Evolutionary conservation across 2,329 filamentous ascomycete genomes (phyloP).

Genomic region (Stagonosporopsis vannaccii): DNA sequence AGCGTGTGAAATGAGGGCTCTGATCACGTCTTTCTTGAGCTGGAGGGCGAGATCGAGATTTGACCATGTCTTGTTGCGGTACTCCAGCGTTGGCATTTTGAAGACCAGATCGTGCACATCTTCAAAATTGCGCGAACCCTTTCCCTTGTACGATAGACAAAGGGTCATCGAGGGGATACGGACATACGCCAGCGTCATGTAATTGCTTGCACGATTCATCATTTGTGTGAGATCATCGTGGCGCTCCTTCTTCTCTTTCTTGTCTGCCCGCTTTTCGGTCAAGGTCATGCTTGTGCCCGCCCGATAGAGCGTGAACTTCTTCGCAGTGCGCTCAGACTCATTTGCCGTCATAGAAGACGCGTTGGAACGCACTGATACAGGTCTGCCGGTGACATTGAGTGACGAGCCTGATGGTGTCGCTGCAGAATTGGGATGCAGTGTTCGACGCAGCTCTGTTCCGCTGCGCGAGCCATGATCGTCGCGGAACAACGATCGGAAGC

Average conservation of each 20-base stretch:
- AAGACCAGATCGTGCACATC: constrained; percentile 99
- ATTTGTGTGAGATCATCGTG: constrained; percentile 95
- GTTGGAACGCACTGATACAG: constrained; percentile 40
- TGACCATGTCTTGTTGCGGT: constrained; percentile 98
- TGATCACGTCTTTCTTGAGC: constrained; percentile 92
- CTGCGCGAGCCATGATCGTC: constrained; percentile 39
- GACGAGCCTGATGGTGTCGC: constrained; percentile 19
- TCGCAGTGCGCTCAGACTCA: constrained; percentile 45
- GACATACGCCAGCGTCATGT: constrained; percentile 96
- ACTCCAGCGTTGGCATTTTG: constrained; percentile 90
- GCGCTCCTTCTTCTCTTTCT: constrained; percentile 63
- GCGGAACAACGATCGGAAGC: constrained; percentile 46
- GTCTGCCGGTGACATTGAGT: constrained; percentile 33
- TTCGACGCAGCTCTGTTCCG: constrained; percentile 40
- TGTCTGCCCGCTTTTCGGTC: constrained; percentile 51
- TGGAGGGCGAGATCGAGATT: constrained; percentile 93
- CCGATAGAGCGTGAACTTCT: constrained; percentile 49
- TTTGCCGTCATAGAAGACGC: constrained; percentile 31
- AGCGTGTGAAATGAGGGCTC: constrained; percentile 91
- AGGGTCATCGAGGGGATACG: constrained; percentile 94
- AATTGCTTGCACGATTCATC: constrained; percentile 93
- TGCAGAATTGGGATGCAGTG: constrained; percentile 41
- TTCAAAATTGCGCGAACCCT: constrained; percentile 92
- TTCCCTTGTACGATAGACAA: constrained; percentile 95
- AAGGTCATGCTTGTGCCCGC: constrained; percentile 48